A percentile compares a stretch with the other conserved stretches of the same genome.
phyloP scores from a whole-genome alignment of 2,329 filamentous ascomycete species.

The Aspergillus tanneri region DNA sequence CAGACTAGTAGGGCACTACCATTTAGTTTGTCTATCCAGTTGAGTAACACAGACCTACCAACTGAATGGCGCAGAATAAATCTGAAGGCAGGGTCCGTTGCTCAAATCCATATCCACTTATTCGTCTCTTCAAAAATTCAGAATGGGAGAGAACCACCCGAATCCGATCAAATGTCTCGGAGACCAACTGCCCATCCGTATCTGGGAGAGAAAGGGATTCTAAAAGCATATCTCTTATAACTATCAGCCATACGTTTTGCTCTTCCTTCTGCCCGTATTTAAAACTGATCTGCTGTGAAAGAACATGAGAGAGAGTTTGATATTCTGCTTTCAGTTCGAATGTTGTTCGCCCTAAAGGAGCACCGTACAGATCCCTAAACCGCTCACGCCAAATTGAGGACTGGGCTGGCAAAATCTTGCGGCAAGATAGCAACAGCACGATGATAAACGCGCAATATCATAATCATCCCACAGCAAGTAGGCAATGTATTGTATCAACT shows the following conservation, averaged over 20 bases:
- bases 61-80: slow-evolving; percentile 30
- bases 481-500: slow-evolving; percentile 37
- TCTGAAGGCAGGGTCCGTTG: slow-evolving; percentile 17
- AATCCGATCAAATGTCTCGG: slow-evolving; percentile 27
- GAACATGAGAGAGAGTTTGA: slow-evolving; percentile 35
- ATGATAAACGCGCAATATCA: slow-evolving; percentile 33
- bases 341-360: slow-evolving; percentile 20
- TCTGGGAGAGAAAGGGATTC: slow-evolving; percentile 19
- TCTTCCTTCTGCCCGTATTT: slow-evolving; percentile 22
- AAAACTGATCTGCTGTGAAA: slow-evolving; percentile 31
- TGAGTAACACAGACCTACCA: slow-evolving; percentile 29
- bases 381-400: slow-evolving; percentile 37
- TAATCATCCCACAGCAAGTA: slow-evolving; percentile 27
- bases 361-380: slow-evolving; percentile 37
- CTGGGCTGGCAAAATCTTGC: slow-evolving; percentile 25
- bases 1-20: slow-evolving; percentile 34
- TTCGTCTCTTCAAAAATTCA: slow-evolving; percentile 27
- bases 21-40: too few relatives aligned
- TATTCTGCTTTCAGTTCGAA: slow-evolving; percentile 35
- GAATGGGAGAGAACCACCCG: slow-evolving; percentile 16
- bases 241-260: slow-evolving; percentile 32
- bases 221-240: slow-evolving; percentile 31
- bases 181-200: background rate
- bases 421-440: slow-evolving; percentile 27
- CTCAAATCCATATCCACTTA: slow-evolving; percentile 15